These are phyloP conservation scores for Rhizopogon vesiculosus DNA, from an alignment of 768 basidiomycete species.

Conservation along the genomic window DNA sequence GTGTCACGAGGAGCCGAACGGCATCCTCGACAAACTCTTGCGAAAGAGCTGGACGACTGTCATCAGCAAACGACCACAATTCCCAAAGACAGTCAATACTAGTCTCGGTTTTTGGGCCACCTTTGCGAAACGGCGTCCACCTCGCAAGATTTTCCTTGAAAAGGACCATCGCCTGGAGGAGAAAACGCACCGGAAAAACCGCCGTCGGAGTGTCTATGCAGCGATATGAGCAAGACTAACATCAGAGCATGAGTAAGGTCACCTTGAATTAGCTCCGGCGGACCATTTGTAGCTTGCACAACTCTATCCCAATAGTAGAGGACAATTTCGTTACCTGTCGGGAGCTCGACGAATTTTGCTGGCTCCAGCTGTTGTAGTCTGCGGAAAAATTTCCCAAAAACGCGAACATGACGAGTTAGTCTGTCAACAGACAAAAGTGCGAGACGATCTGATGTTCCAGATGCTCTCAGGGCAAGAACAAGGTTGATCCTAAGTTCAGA, in stretches of 20 bases:
- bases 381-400: conserved; percentile 80
- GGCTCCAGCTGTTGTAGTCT: conserved; percentile 61
- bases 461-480: conserved; percentile 36
- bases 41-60: conserved; percentile 45
- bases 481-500: conserved; percentile 55
- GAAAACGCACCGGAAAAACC: conserved; percentile 70
- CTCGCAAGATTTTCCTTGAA: conserved; percentile 80
- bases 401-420: conserved; percentile 62
- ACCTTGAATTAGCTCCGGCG: conserved; percentile 56
- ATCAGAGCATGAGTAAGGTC: neutral
- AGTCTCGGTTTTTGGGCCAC: conserved; percentile 54
- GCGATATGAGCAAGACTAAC: neutral
- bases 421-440: conserved; percentile 45
- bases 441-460: conserved; percentile 29
- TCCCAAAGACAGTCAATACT: conserved; percentile 32
- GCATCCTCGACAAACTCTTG: conserved; percentile 70
- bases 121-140: conserved; percentile 65
- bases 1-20: conserved; percentile 70
- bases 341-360: conserved; percentile 57
- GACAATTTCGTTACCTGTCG: conserved; percentile 61
- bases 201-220: conserved; percentile 55
- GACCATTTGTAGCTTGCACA: conserved; percentile 58
- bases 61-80: conserved; percentile 7
- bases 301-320: conserved; percentile 82
- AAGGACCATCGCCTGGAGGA: conserved; percentile 82